Evolutionary conservation across 345 rosid genomes (phyloP), one percentile per base, ranked within the genome.

Genomic region (Lepidium africanum): DNA sequence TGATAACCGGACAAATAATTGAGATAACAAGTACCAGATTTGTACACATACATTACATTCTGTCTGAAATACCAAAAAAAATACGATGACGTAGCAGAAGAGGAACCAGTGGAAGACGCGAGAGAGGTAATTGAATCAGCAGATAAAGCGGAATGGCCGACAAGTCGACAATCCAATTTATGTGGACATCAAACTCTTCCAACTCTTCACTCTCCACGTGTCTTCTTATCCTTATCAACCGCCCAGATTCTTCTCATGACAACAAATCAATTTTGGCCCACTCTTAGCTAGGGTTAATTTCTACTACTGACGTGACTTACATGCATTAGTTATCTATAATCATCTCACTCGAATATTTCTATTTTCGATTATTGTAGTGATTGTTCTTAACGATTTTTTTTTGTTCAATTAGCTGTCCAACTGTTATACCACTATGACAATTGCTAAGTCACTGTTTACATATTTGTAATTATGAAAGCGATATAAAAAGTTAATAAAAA

Each of bases 121-220:
- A 72, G 33, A 39, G n/a, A 25, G 60, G 45, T 47, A 19, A 30
- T 36, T 72, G 59, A 57, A 76, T 60, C 62, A 51, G 81, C 84
- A 69, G 89, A 80, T 79, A 79, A 83, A 75, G 69, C 69, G 72
- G 80, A 77, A 83, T 86, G 94, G 93, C 93, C 95, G 92, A 90
- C 97, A 90, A 81, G 73, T 72, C 78, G 82, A 84, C 87, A 79
- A 39, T 74, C 77, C 67, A 77, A 79, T 74, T 76, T 84, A 74
- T 84, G 79, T 82, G 92, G 83, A 76, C 79, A 77, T 69, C 68
- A 78, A 45, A 10, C 76, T 45, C 76, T 58, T 66, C 48, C 19
- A 36, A 25, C 50, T 67, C 43, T 42, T 1, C 0, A 0, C 75
- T 75, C 68, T 85, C 79, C 88, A 86, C 91, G 88, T 84, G 85